Conservation (phyloP, 257 asterid species). For the Vinca minor region DNA sequence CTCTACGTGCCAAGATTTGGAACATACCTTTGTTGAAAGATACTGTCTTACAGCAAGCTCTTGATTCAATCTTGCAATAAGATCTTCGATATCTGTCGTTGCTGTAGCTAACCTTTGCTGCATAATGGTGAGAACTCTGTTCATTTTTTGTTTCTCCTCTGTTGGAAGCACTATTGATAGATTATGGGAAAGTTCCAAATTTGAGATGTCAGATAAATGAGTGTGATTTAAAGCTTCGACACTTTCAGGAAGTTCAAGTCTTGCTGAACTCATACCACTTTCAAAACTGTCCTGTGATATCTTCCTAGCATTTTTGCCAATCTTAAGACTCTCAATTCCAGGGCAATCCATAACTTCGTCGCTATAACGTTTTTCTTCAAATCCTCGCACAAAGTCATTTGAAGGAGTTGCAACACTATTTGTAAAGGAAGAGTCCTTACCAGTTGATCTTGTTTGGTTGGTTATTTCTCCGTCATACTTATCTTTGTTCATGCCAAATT, state of each 20-base stretch:
- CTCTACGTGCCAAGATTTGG: background rate
- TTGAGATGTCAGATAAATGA: constrained; percentile 18
- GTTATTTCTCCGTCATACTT: constrained; percentile 15
- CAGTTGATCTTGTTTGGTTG: constrained; percentile 21
- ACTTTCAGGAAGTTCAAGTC: constrained; percentile 19
- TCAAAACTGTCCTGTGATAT: constrained; percentile 18
- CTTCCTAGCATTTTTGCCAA: constrained; percentile 9
- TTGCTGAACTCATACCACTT: constrained; percentile 17
- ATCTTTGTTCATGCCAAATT: constrained; percentile 18
- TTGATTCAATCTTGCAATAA: constrained; percentile 42
- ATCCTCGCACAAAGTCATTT: constrained; percentile 19
- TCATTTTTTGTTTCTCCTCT: constrained; percentile 38
- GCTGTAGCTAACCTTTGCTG: constrained; percentile 38
- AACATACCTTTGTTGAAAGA: constrained; percentile 47
- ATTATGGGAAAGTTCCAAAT: constrained; percentile 22
- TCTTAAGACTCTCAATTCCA: background rate
- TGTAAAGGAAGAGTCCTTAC: constrained; percentile 19
- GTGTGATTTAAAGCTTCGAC: constrained; percentile 23
- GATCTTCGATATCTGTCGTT: constrained; percentile 47
- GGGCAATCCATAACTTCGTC: background rate
- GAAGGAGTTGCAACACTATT: constrained; percentile 19
- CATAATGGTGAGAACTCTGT: constrained; percentile 32
- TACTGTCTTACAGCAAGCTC: constrained; percentile 50
- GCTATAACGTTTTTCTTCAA: constrained; percentile 17
- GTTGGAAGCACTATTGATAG: constrained; percentile 29